Base-by-base conservation (phyloP, 2,329 filamentous ascomycete genomes). In the Alternaria metachromatica region DNA sequence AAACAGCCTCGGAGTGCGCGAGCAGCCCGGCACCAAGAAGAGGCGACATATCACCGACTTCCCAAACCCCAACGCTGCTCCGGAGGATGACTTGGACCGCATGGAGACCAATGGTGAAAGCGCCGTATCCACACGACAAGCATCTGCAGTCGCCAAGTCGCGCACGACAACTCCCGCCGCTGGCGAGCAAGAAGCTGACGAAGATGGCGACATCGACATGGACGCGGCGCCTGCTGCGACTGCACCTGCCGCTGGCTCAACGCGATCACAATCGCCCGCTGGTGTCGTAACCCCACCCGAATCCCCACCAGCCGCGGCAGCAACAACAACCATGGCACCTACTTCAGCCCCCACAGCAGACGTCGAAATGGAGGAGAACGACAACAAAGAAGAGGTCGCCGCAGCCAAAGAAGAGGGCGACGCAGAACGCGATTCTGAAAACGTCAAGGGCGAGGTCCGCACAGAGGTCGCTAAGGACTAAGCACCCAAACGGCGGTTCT, bases 1-100 rank as follows among this genome's bases (percentile, higher is more conserved):
- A 45, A 84, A 84, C 45, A 86, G 87, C 41, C 93, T 96, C 69
- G 95, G 94, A 15, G 86, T 94, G 44, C 89, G 87, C 55, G 80
- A 80, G 50, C 87, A 89, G 69, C 83, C 84, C 1, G 82, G 82
- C 41, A 74, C 72, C 18, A 75, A 80, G 55, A 84, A 84, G 67
- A 79, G 85, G 65, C 82, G 87, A 53, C 87, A 90, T 63, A 88
- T 90, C 60, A 87, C 86, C 79, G 88, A 89, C 69, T 87, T 86
- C 73, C 82, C 84, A 56, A 89, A 90, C 65, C 81, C 87, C 2
- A 82, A 88, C 55, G 77, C 78, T 18, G 75, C 67, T 4, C 65
- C 71, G 2, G 75, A 76, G 15, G 77, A 79, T 15, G 73, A 64
- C 10, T 69, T 70, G 13, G 70, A 75, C 30, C 73, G 65, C 23